Conservation (phyloP, 2,329 filamentous ascomycete genomes). For the Thielaviopsis populi region DNA sequence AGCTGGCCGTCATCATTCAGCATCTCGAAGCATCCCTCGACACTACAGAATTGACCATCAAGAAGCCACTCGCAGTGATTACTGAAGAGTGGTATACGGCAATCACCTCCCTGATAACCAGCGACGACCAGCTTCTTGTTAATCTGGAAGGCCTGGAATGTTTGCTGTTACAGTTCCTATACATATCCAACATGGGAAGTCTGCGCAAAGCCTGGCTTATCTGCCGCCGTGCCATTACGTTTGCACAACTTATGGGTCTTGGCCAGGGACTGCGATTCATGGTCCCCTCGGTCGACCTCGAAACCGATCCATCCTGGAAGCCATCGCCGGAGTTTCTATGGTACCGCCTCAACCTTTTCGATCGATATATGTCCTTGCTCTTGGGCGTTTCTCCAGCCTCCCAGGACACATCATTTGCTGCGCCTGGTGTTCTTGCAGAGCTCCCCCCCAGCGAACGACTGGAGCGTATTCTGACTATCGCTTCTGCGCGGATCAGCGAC, state of each 20-base stretch:
- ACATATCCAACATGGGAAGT: slow-evolving; percentile 38
- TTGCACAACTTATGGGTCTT: slow-evolving; percentile 38
- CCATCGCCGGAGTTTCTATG: slow-evolving; percentile 26
- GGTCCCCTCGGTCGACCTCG: slow-evolving; percentile 27
- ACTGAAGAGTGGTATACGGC: slow-evolving; percentile 24
- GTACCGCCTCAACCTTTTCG: slow-evolving; percentile 34
- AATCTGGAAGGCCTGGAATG: slow-evolving; percentile 39
- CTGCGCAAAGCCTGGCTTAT: slow-evolving; percentile 40
- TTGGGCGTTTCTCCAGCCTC: slow-evolving; percentile 34
- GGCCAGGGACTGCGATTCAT: slow-evolving; percentile 25
- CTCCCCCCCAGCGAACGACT: slow-evolving; percentile 30
- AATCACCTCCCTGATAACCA: slow-evolving; percentile 29
- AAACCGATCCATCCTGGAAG: slow-evolving; percentile 22
- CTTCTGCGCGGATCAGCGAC: slow-evolving; percentile 32
- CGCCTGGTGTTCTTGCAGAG: slow-evolving; percentile 20
- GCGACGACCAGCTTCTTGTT: slow-evolving; percentile 36
- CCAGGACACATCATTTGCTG: slow-evolving; percentile 27
- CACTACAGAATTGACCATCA: slow-evolving; percentile 21
- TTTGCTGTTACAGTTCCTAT: slow-evolving; percentile 33
- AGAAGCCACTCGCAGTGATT: slow-evolving; percentile 19
- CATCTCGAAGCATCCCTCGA: slow-evolving; percentile 27
- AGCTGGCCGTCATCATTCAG: slow-evolving; percentile 33
- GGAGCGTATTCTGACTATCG: slow-evolving; percentile 30
- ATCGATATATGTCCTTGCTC: slow-evolving; percentile 37
- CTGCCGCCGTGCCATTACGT: slow-evolving; percentile 33